These are phyloP conservation scores for Cyberlindnera subsufficiens DNA, from an alignment of 805 yeast species.

Conservation along the genomic window DNA sequence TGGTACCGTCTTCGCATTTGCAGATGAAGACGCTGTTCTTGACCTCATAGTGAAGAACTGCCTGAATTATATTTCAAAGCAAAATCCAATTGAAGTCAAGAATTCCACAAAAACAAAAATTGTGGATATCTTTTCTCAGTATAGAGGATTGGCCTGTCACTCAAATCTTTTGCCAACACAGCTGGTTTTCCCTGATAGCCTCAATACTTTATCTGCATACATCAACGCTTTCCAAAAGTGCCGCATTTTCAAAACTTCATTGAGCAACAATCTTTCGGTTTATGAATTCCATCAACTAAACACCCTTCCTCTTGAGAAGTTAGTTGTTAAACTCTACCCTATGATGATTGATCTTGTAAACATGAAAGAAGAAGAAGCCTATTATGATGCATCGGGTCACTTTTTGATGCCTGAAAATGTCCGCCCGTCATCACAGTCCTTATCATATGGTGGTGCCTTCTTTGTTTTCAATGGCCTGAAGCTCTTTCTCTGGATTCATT, in stretches of 20 bases:
- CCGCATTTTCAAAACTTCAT: slow-evolving; percentile 43
- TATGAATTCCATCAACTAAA: slow-evolving; percentile 44
- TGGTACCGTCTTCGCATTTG: slow-evolving; percentile 68
- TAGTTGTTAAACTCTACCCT: slow-evolving; percentile 73
- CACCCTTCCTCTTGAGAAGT: slow-evolving; percentile 46
- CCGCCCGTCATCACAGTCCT: slow-evolving; percentile 35
- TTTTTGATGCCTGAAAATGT: slow-evolving; percentile 46
- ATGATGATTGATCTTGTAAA: slow-evolving; percentile 69
- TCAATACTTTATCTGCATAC: slow-evolving; percentile 64
- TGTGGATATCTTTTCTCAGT: slow-evolving; percentile 52
- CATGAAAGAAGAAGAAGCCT: slow-evolving; percentile 52
- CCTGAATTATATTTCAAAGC: slow-evolving; percentile 32
- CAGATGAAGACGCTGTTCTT: slow-evolving; percentile 65
- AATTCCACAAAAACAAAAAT: slow-evolving; percentile 48
- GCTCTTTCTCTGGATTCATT: slow-evolving; percentile 62
- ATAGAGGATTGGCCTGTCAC: slow-evolving; percentile 41
- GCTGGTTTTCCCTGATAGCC: slow-evolving; percentile 74
- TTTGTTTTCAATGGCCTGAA: slow-evolving; percentile 63
- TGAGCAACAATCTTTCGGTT: slow-evolving; percentile 59
- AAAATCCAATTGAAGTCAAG: slow-evolving; percentile 42
- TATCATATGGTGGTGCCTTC: slow-evolving; percentile 70
- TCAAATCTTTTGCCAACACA: slow-evolving; percentile 47
- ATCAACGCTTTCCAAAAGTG: slow-evolving; percentile 67
- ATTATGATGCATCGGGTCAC: slow-evolving; percentile 33
- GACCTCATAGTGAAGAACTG: slow-evolving; percentile 50